Evolutionary conservation across 2,329 filamentous ascomycete genomes (phyloP), one percentile per base, ranked within the genome.

Genomic region (Exophiala phaeomuriformis): DNA sequence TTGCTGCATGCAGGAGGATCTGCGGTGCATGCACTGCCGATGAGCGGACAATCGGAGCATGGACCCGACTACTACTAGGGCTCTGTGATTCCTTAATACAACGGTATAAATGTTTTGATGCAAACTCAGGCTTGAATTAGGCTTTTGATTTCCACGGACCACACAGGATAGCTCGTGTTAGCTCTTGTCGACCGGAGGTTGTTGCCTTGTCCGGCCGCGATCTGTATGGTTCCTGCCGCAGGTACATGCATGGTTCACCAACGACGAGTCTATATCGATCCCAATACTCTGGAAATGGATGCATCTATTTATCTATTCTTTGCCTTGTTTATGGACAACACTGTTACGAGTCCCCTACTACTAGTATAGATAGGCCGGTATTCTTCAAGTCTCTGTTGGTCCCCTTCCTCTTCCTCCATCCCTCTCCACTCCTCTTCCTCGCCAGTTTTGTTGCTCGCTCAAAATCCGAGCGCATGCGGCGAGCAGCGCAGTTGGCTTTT

Each of bases 131-230:
- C 19, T 19, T 19, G 19, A 19, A 19, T 19, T 19, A 19, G 19
- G 19, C 19, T 19, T 19, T 19, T 19, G 19, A 19, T 19, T 19
- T 19, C 19, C 19, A 19, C 10, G 19, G 31, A 40, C 12, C n/a
- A 9, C 32, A 36, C 12, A 19, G 10, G n/a, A 3, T 29, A 35
- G 19, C 30, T 27, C 19, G 40, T 27, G 27, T 47, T 50, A 37
- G 48, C 48, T 51, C 52, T 50, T 54, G 51, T 47, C 49, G 43
- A 52, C 49, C 37, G 39, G 28, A 50, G 40, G 49, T 37, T 37
- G 45, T 35, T 52, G 49, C 36, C 45, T 30, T 42, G 51, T 35
- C 29, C 44, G 19, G 19, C 37, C 42, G 32, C 10, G 12, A 10
- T 36, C 27, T 41, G 47, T 39, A 32, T 55, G 48, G 55, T 19